These are phyloP conservation scores for Fomes fomentarius DNA, from an alignment of 1,284 basidiomycete genomes.

Conservation along the genomic window DNA sequence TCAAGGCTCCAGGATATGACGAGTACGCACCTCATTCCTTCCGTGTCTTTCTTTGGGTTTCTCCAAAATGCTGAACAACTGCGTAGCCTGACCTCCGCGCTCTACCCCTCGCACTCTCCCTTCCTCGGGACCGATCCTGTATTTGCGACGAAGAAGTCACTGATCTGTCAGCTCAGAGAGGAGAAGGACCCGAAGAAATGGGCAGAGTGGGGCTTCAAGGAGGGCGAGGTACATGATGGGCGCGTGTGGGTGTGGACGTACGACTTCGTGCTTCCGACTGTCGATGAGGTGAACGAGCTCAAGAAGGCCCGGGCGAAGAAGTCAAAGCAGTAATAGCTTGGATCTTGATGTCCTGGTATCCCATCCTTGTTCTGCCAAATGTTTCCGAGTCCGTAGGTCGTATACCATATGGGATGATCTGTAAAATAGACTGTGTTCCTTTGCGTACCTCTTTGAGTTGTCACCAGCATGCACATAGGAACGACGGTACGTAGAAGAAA, in stretches of 20 bases:
- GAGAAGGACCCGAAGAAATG: slow-evolving; percentile 36
- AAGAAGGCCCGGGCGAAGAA: slow-evolving; percentile 24
- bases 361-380: slow-evolving; percentile 11
- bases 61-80: neutral
- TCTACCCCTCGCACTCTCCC: slow-evolving; percentile 43
- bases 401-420: neutral
- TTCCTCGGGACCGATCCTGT: slow-evolving; percentile 46
- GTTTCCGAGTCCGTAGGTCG: neutral
- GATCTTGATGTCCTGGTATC: too few species aligned
- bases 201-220: slow-evolving; percentile 37
- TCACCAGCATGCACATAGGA: too few species aligned
- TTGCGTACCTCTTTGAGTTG: neutral
- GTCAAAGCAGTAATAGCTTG: slow-evolving; percentile 15
- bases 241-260: slow-evolving; percentile 41
- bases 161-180: slow-evolving; percentile 38
- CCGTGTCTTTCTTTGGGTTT: too few species aligned
- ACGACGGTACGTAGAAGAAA: too few species aligned
- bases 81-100: slow-evolving; percentile 39
- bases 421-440: neutral
- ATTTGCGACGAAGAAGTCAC: slow-evolving; percentile 44
- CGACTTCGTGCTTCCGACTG: slow-evolving; percentile 39
- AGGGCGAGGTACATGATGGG: slow-evolving; percentile 34
- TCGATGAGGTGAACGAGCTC: slow-evolving; percentile 36
- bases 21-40: slow-evolving; percentile 24
- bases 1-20: slow-evolving; percentile 42